Conservation (phyloP, 208 protist species). For the Trypanosoma grayi region DNA sequence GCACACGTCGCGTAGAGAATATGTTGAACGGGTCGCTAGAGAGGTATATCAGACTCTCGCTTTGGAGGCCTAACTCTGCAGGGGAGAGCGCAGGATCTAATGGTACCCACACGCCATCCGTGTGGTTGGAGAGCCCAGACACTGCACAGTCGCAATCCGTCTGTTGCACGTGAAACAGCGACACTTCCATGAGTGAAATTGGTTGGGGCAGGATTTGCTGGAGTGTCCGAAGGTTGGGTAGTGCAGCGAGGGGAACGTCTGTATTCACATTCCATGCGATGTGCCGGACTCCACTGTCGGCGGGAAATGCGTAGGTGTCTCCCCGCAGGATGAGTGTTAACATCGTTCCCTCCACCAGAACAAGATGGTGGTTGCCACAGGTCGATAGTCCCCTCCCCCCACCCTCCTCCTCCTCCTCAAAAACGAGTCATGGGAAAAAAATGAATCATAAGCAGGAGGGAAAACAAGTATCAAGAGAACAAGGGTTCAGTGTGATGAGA, state of each 20-base stretch:
- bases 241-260: not conserved
- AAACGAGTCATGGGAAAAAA: not conserved
- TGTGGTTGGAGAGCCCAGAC: not conserved
- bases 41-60: not conserved
- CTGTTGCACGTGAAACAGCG: not conserved
- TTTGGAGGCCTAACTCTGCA: not conserved
- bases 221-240: not conserved
- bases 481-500: too few relatives aligned
- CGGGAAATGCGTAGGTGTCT: not conserved
- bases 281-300: not conserved
- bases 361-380: too few relatives aligned
- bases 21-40: not conserved
- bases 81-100: not conserved
- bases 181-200: not conserved
- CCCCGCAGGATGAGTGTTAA: not conserved
- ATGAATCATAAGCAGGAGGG: not conserved
- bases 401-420: not conserved
- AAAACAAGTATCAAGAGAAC: not conserved
- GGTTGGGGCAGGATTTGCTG: not conserved
- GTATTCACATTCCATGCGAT: slow-evolving; percentile 5
- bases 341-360: not conserved
- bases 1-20: not conserved
- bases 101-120: not conserved
- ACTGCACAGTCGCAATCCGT: not conserved
- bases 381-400: not conserved